Base-by-base conservation (phyloP, 805 yeast genomes). In the Soucietia sequanensis region DNA sequence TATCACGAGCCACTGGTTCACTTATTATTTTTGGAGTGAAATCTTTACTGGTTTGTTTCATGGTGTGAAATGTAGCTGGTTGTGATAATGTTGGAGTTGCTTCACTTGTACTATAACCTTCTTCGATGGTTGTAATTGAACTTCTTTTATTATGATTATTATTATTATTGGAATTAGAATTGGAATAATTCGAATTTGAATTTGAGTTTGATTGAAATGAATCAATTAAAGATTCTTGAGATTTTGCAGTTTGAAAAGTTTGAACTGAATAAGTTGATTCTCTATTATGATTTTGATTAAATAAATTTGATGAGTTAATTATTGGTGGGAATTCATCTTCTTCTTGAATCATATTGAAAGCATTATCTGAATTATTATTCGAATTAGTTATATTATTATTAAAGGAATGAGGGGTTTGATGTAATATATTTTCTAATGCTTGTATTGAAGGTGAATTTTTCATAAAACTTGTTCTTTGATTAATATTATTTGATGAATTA, bases 371-470 rank as follows among this genome's bases (percentile, higher is more conserved):
- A 54, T 57, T 33, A 49, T 52, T 19, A 35, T 53, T 20, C 27
- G 26, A 27, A 25, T 13, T 14, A 35, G 27, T 15, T n/a, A n/a
- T n/a, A n/a, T n/a, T n/a, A n/a, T n/a, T n/a, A n/a, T n/a, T n/a
- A n/a, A n/a, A n/a, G 26, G 28, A 5, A 12, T 13, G 11, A 15
- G 29, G 15, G 33, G 44, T 52, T 33, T 52, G 57, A 22, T 47
- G 46, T 22, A 67, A 51, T 14, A 60, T 61, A 29, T 39, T 44
- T 41, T 67, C 72, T 38, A 68, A 52, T 10, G 71, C 70, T 42
- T 61, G 60, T 50, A 68, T 60, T 6, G 68, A 61, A 5, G 72
- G 74, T 20, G 70, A 62, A 19, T 48, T 48, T 36, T 56, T 57
- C 65, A 67, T 66, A 42, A 58, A 51, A 23, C 48, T 42, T 8